Evolutionary conservation across 2,329 filamentous ascomycete species (phyloP), one percentile per base, ranked within the genome.

Genomic region (Claviceps lovelessii): DNA sequence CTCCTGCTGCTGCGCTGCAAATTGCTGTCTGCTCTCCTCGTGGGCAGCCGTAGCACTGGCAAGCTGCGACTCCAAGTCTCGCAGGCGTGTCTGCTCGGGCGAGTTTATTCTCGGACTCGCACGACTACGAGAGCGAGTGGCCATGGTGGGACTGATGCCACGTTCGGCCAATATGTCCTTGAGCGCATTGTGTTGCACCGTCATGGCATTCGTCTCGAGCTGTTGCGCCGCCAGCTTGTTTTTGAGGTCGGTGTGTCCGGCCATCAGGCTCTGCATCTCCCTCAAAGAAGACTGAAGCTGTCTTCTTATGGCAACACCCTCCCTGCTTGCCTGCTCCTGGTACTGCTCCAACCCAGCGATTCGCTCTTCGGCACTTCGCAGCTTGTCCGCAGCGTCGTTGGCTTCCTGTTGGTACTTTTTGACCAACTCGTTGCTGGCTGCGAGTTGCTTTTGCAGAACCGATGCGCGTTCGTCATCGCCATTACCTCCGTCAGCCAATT

Each of bases 301-400:
- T 65, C 93, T 85, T 54, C 93, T 83, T 60, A 97, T 89, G 41
- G 84, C 82, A 54, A 98, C 83, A 51, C 90, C 90, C 69, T 98
- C 94, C 48, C 93, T 82, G 69, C 90, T 97, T 4, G 90, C 86
- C 70, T 98, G 93, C 66, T 98, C 93, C 70, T 98, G 93, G 68
- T 97, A 97, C 33, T 90, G 88, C 68, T 98, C 93, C 4, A 98
- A 78, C 7, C 93, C 93, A 5, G 93, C 94, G 67, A 98, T 97
- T 46, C 93, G 84, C 72, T 97, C 94, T 70, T 98, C 94, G 4
- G 93, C 93, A 56, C 86, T 86, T 53, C 93, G 86, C 53, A 98
- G 76, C 67, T 90, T 94, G 65, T 96, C 90, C 0, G 89, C 86
- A 3, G 90, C 90, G 31, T 77, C 73, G 67, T 98, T 89, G 1